A percentile compares a stretch with the other conserved stretches of the same genome.
phyloP scores from a whole-genome alignment of 108 stramenopile genomes.

The Cyclotella kingstonii region DNA sequence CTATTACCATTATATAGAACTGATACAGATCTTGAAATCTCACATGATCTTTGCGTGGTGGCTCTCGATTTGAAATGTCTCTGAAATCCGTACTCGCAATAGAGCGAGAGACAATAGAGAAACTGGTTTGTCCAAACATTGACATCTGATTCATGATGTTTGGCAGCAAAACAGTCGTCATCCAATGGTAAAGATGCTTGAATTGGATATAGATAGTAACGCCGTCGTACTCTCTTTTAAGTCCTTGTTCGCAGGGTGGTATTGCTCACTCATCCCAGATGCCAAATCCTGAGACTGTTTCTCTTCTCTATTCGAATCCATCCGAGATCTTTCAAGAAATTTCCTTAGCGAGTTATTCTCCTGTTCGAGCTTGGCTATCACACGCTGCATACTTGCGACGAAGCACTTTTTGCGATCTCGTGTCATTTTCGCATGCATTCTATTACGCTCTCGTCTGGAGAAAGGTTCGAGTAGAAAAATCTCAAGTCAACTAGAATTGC shows the following conservation, averaged over 20 bases:
- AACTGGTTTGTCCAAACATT: no score
- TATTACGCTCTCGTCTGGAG: conserved; percentile 92
- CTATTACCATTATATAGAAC: no score
- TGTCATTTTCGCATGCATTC: conserved; percentile 96
- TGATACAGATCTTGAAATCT: no score
- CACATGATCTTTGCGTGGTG: no score
- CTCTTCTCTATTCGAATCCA: background rate
- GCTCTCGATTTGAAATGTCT: no score
- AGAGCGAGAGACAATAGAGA: no score
- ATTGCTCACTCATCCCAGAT: background rate
- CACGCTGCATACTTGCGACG: conserved; percentile 72
- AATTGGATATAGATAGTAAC: conserved; percentile 12
- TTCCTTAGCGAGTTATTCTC: conserved; percentile 59
- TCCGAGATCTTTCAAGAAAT: conserved; percentile 33
- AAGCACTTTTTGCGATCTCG: conserved; percentile 89
- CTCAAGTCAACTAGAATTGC: conserved; percentile 1
- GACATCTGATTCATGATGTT: no score
- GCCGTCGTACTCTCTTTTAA: conserved; percentile 4
- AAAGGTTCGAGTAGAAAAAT: conserved; percentile 4
- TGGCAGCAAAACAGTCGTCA: background rate
- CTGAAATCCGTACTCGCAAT: no score
- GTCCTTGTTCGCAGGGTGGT: background rate
- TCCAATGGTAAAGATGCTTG: conserved; percentile 8
- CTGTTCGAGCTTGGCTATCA: conserved; percentile 78
- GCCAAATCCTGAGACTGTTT: background rate